Conservation (phyloP, 2,329 filamentous ascomycete species). For the Aureobasidium lini region DNA sequence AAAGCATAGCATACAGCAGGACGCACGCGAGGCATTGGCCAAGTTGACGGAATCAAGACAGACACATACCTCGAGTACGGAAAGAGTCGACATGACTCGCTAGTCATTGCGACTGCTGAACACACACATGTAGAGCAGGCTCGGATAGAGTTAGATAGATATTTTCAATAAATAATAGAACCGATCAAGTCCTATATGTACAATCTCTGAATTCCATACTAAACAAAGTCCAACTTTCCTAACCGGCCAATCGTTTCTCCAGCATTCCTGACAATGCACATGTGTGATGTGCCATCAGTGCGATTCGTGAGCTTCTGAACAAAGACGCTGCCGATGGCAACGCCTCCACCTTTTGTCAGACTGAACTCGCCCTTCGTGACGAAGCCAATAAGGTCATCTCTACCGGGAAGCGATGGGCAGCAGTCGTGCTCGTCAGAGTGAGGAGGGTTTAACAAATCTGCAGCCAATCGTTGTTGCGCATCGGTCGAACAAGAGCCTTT, state of each 20-base stretch:
- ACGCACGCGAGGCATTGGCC: neutral
- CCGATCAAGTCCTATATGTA: neutral
- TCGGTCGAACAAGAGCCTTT: conserved; percentile 8
- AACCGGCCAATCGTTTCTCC: conserved; percentile 74
- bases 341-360: conserved; percentile 65
- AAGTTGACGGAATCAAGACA: neutral
- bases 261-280: conserved; percentile 76
- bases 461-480: conserved; percentile 36
- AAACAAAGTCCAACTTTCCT: conserved; percentile 64
- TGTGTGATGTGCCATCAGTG: conserved; percentile 35
- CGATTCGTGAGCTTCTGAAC: conserved; percentile 25
- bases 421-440: conserved; percentile 15
- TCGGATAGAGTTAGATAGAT: neutral
- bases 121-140: neutral
- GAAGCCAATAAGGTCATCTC: conserved; percentile 77
- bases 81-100: neutral
- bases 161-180: neutral
- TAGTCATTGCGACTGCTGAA: neutral
- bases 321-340: conserved; percentile 65
- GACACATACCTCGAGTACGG: neutral
- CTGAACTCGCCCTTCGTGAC: conserved; percentile 82
- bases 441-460: conserved; percentile 34
- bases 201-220: neutral
- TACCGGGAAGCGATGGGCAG: conserved; percentile 58
- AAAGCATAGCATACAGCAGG: neutral